Conservation (phyloP, 2,329 filamentous ascomycete genomes). For the Cryphonectria carpinicola region DNA sequence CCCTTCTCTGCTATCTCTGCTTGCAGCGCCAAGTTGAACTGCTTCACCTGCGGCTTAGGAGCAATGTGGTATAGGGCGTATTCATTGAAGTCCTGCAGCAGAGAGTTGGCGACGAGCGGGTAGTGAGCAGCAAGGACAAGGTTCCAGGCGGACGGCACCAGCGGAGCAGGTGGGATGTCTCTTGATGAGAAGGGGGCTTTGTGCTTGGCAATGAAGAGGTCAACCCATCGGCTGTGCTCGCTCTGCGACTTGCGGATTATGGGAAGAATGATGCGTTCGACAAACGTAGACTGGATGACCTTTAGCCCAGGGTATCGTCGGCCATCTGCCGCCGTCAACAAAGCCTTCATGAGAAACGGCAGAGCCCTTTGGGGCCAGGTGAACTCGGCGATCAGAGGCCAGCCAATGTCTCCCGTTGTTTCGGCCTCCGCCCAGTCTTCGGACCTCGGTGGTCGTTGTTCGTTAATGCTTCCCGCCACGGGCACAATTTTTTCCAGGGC, state of each 20-base stretch:
- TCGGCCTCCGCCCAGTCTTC: conserved; percentile 20
- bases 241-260: conserved; percentile 14
- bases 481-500: conserved; percentile 15
- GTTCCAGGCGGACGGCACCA: not conserved
- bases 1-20: not conserved
- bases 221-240: conserved; percentile 17
- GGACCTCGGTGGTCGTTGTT: conserved; percentile 5
- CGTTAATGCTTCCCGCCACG: conserved; percentile 23
- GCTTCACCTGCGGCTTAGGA: conserved; percentile 1
- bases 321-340: conserved; percentile 1
- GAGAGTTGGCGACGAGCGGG: not conserved
- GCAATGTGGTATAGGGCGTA: conserved; percentile 13
- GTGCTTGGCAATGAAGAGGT: conserved; percentile 19
- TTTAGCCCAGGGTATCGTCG: conserved; percentile 2
- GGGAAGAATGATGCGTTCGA: conserved; percentile 15
- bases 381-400: conserved; percentile 12
- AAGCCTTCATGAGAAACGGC: conserved; percentile 16
- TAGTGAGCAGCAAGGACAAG: not conserved
- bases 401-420: not conserved
- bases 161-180: conserved; percentile 3
- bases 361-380: not conserved
- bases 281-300: conserved; percentile 3
- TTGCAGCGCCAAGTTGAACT: conserved; percentile 10
- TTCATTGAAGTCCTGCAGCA: conserved; percentile 10
- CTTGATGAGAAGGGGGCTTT: not conserved